These are phyloP conservation scores for Pseudocercospora crystallina DNA, from an alignment of 2,329 filamentous ascomycete species.

Conservation along the genomic window DNA sequence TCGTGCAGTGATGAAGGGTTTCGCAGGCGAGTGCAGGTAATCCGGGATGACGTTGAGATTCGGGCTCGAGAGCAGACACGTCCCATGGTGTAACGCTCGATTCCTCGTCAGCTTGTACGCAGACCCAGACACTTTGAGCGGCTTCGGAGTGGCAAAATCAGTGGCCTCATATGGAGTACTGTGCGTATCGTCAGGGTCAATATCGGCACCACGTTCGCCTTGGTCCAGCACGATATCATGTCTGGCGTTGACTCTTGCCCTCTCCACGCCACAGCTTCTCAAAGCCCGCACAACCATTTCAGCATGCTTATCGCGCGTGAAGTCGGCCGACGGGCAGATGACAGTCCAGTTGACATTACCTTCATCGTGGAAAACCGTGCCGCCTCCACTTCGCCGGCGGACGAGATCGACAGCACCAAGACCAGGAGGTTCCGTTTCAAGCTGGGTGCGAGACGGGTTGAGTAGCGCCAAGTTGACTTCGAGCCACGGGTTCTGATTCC, in stretches of 20 bases:
- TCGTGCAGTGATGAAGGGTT: conserved; percentile 71
- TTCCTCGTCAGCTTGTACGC: conserved; percentile 87
- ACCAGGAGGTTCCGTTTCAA: conserved; percentile 37
- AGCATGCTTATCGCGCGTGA: conserved; percentile 83
- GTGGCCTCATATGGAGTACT: conserved; percentile 43
- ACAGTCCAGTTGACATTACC: conserved; percentile 96
- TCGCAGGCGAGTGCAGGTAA: conserved; percentile 76
- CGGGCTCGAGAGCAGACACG: conserved; percentile 76
- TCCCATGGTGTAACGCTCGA: conserved; percentile 88
- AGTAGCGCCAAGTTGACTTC: conserved; percentile 76
- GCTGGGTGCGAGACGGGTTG: conserved; percentile 38
- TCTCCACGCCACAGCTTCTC: conserved; percentile 55
- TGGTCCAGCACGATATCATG: conserved; percentile 86
- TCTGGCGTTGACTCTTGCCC: conserved; percentile 76
- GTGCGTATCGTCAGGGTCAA: conserved; percentile 44
- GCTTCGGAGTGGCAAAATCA: conserved; percentile 32
- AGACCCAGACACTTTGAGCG: conserved; percentile 83
- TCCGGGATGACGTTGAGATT: conserved; percentile 68
- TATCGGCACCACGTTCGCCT: conserved; percentile 27
- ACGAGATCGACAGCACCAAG: conserved; percentile 62
- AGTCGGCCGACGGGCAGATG: conserved; percentile 72
- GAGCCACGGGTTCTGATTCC: conserved; percentile 97
- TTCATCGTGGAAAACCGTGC: conserved; percentile 88
- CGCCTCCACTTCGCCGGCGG: conserved; percentile 81
- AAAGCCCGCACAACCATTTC: conserved; percentile 91